These are phyloP conservation scores for Volutella citrinella DNA, from an alignment of 2,329 filamentous ascomycete genomes.

Conservation along the genomic window DNA sequence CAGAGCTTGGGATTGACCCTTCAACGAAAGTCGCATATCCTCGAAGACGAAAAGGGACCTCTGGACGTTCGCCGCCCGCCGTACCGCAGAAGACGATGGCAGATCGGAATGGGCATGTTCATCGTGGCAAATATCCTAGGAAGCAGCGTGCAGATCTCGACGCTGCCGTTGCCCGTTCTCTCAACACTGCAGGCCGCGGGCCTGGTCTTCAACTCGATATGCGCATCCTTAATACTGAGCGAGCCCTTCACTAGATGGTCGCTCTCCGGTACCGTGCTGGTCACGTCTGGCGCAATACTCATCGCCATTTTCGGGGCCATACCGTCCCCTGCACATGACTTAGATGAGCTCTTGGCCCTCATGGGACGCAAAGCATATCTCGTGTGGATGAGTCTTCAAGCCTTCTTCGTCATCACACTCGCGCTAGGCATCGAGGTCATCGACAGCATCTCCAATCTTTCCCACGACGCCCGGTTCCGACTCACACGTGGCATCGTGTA, in stretches of 20 bases:
- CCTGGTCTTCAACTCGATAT: conserved; percentile 97
- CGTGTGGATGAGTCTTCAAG: conserved; percentile 83
- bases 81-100: conserved; percentile 89
- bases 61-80: conserved; percentile 80
- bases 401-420: conserved; percentile 67
- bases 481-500: conserved; percentile 82
- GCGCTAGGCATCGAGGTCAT: conserved; percentile 60
- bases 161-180: conserved; percentile 86
- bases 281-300: conserved; percentile 81
- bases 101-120: conserved; percentile 97
- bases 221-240: conserved; percentile 86
- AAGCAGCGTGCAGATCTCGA: conserved; percentile 96
- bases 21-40: conserved; percentile 95
- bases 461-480: conserved; percentile 64
- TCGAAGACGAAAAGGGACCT: conserved; percentile 88
- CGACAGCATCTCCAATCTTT: conserved; percentile 49
- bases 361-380: conserved; percentile 74
- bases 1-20: conserved; percentile 94
- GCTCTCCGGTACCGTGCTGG: conserved; percentile 83
- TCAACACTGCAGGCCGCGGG: conserved; percentile 95
- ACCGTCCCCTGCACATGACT: conserved; percentile 83
- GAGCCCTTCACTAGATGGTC: conserved; percentile 95
- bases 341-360: conserved; percentile 76
- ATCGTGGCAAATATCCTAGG: conserved; percentile 90
- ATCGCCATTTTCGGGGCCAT: conserved; percentile 95